phyloP scores from a whole-genome alignment of 306 rosid species.

The Prunus mume region DNA sequence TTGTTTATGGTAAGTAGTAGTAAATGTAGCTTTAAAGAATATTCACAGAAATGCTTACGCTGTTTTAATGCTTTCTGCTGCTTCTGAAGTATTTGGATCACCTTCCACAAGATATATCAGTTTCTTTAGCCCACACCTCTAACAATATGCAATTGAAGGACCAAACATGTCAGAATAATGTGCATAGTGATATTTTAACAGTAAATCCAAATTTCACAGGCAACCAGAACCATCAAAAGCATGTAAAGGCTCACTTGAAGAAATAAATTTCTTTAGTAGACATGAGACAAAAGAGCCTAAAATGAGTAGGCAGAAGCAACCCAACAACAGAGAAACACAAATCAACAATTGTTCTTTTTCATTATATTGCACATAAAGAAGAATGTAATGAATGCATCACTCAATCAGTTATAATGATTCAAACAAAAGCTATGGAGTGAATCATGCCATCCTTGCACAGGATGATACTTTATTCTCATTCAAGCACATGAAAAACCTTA shows the following conservation, averaged over 20 bases:
- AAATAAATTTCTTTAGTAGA: background rate
- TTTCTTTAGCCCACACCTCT: conserved; percentile 94
- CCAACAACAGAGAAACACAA: background rate
- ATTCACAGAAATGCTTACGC: conserved; percentile 52
- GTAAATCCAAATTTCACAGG: background rate
- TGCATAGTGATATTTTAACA: background rate
- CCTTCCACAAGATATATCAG: conserved; percentile 97
- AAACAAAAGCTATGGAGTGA: too few species aligned
- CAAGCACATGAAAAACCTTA: too few species aligned
- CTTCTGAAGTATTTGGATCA: conserved; percentile 91
- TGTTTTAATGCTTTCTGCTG: conserved; percentile 92
- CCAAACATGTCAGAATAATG: conserved; percentile 22
- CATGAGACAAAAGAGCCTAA: background rate
- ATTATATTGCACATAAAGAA: background rate
- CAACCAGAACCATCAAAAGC: background rate
- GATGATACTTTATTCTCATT: background rate
- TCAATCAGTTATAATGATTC: background rate
- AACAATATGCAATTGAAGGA: conserved; percentile 30
- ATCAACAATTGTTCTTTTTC: background rate
- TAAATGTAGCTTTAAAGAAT: background rate
- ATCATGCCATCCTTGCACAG: background rate
- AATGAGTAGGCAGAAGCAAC: background rate
- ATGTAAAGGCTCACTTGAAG: background rate
- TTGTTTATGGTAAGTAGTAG: background rate
- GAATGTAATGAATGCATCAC: background rate